Evolutionary conservation across 1,284 basidiomycete species (phyloP).

Genomic region (Cryptococcus sp.): DNA sequence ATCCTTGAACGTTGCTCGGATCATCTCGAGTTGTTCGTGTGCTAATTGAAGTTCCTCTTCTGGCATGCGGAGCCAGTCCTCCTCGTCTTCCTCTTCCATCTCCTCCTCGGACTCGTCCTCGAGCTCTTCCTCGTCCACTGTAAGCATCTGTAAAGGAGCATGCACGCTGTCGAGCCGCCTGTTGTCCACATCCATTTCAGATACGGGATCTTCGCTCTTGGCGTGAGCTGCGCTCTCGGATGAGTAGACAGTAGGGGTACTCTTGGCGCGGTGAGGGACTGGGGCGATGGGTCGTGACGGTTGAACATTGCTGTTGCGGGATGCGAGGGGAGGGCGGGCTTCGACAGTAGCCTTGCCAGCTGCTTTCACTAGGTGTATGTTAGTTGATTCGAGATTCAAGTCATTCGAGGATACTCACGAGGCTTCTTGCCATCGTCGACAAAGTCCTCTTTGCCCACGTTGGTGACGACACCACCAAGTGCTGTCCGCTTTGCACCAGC

Average conservation of each 20-base stretch:
- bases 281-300: conserved; percentile 41
- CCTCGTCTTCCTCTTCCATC: conserved; percentile 58
- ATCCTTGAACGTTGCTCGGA: conserved; percentile 60
- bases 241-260: conserved; percentile 18
- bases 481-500: conserved; percentile 47
- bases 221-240: conserved; percentile 9
- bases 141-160: conserved; percentile 8
- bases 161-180: conserved; percentile 7
- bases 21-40: conserved; percentile 42
- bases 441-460: conserved; percentile 31
- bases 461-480: conserved; percentile 41
- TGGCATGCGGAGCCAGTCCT: conserved; percentile 68
- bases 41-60: conserved; percentile 43
- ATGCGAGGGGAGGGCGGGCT: conserved; percentile 38
- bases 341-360: conserved; percentile 27
- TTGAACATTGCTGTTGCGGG: conserved; percentile 28
- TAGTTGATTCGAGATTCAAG: background rate
- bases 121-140: conserved; percentile 20
- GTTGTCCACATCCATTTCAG: conserved; percentile 44
- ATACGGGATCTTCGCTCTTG: conserved; percentile 9
- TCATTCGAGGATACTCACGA: conserved; percentile 24
- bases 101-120: conserved; percentile 31
- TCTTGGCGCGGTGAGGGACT: conserved; percentile 38
- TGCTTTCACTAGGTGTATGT: conserved; percentile 20
- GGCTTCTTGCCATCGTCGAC: conserved; percentile 38